A percentile compares a stretch with the other conserved stretches of the same genome.
phyloP scores from a whole-genome alignment of 1,284 basidiomycete species.

The Cryptococcus sp. region DNA sequence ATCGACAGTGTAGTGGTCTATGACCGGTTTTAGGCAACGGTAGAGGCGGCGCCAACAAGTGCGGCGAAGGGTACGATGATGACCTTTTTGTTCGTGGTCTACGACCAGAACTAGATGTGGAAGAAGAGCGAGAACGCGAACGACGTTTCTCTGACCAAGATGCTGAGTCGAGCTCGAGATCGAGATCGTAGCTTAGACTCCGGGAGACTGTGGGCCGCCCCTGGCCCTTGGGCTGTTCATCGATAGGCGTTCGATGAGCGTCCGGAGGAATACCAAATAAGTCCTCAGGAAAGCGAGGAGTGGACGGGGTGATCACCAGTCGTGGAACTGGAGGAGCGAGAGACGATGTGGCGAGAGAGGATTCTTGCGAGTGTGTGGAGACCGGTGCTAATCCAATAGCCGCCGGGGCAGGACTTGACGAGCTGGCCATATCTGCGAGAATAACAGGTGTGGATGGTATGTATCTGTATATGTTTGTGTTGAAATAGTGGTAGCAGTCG shows the following conservation, averaged over 20 bases:
- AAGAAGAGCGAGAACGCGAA: not conserved
- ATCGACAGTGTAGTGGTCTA: not conserved
- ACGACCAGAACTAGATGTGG: not conserved
- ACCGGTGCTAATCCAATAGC: not conserved
- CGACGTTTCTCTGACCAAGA: not conserved
- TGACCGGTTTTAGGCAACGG: not conserved
- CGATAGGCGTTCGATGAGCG: no score
- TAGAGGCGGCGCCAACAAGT: not conserved
- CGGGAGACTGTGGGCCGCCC: not conserved
- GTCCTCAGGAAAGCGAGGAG: slow-evolving; percentile 11
- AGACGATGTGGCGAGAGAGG: not conserved
- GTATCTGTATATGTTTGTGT: not conserved
- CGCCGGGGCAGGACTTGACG: not conserved
- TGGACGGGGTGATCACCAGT: slow-evolving; percentile 27
- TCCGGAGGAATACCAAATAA: not conserved
- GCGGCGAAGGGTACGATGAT: not conserved
- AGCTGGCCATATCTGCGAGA: not conserved
- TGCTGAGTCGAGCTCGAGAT: not conserved
- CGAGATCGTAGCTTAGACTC: not conserved
- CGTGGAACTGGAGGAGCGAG: slow-evolving; percentile 8
- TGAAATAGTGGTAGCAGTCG: not conserved
- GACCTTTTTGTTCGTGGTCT: not conserved
- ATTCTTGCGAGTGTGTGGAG: not conserved
- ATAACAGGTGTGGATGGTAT: not conserved
- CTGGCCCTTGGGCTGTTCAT: no score